Base-by-base conservation (phyloP, 371 early-diverging fungal genomes). In the Rhizopus stolonifer region DNA sequence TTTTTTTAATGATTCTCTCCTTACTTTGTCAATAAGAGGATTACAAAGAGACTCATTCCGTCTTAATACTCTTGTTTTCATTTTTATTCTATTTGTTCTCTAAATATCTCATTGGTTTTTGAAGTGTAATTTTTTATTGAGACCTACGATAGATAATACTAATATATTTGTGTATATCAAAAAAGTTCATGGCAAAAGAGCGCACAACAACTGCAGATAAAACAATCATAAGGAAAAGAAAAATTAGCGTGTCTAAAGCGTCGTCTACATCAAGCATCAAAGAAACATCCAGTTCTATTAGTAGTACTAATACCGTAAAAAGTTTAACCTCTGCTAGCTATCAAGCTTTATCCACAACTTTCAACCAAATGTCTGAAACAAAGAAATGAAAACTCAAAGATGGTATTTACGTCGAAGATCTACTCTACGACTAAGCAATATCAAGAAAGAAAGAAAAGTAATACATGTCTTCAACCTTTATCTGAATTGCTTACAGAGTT, bases 401-500 rank as follows among this genome's bases (percentile, higher is more conserved):
- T 2, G 31, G 46, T 17, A 19, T 46, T 25, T 46, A 29, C 17
- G 31, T 31, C 8, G 39, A 49, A 25, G 49, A 49, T 49, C 13
- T 49, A 36, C 49, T 49, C 25, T 49, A 49, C 34, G 49, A 49
- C 7, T 49, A 49, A 8, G 49, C 49, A n/a, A 49, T 19, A 25
- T 49, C 49, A 49, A 49, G 49, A 49, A 2, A 49, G 34, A 49
- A 1, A 19, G 49, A 49, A 49, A 39, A 49, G 49, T 25, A 49
- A 49, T 49, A 39, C 13, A 22, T 4, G 19, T 34, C 39, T 49
- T 34, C 23, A 39, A 25, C 39, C 39, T 36, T 49, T 49, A 36
- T 47, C 18, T 47, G 32, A 38, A 34, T 33, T 48, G 36, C 14
- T 48, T 48, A 22, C 33, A 11, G 32, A 42, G 22, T 42, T 17